These are phyloP conservation scores for Phytopythium cucurbitacearum DNA, from an alignment of 352 stramenopile species.

Conservation along the genomic window DNA sequence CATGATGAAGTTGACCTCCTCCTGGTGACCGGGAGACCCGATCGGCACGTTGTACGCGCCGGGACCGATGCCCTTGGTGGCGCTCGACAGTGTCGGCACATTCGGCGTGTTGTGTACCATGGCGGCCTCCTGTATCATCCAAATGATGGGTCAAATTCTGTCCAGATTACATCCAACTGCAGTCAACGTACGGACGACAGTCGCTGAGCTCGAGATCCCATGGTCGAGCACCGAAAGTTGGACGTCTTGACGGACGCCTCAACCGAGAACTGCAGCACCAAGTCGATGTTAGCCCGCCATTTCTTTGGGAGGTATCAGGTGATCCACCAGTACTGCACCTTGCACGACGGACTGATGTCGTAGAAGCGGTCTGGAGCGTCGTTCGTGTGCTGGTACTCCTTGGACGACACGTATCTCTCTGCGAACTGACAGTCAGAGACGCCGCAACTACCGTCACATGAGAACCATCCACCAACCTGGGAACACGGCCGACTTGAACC, in stretches of 20 bases:
- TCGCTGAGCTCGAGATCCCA: slow-evolving; percentile 49
- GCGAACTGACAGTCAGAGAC: not conserved
- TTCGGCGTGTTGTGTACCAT: slow-evolving; percentile 77
- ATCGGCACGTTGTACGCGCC: slow-evolving; percentile 38
- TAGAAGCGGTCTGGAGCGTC: slow-evolving; percentile 68
- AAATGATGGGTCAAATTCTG: not conserved
- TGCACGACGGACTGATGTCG: slow-evolving; percentile 65
- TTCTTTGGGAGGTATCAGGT: not conserved
- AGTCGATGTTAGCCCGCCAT: not conserved
- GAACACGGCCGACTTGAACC: slow-evolving; percentile 68
- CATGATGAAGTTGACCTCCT: slow-evolving; percentile 69
- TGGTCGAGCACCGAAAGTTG: slow-evolving; percentile 57
- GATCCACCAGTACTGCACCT: slow-evolving; percentile 15
- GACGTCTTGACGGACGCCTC: slow-evolving; percentile 59
- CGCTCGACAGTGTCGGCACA: slow-evolving; percentile 50
- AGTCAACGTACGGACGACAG: slow-evolving; percentile 43
- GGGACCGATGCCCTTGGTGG: slow-evolving; percentile 49
- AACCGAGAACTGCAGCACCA: slow-evolving; percentile 41
- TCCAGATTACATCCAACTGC: not conserved
- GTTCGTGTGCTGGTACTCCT: slow-evolving; percentile 47
- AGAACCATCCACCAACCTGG: slow-evolving; percentile 27
- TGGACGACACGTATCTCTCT: slow-evolving; percentile 71
- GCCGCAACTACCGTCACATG: not conserved
- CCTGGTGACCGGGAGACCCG: slow-evolving; percentile 13
- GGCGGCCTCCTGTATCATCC: slow-evolving; percentile 32